Conservation (phyloP, 352 stramenopile genomes). For the Globisporangium polare region DNA sequence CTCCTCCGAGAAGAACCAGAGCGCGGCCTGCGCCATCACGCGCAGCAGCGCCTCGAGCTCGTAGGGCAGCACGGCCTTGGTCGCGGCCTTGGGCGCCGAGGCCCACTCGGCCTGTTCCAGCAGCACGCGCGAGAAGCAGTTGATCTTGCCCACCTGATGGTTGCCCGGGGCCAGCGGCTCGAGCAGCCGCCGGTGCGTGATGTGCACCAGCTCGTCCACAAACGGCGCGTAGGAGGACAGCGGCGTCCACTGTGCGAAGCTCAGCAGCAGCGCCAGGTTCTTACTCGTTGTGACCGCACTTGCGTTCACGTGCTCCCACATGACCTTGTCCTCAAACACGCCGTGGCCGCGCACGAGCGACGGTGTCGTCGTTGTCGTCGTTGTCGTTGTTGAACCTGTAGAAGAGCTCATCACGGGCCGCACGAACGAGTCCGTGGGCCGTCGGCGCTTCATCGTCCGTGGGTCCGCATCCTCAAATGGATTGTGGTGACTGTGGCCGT, state of each 20-base stretch:
- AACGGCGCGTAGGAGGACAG: slow-evolving; percentile 38
- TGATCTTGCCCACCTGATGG: slow-evolving; percentile 24
- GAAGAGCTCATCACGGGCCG: slow-evolving; percentile 1
- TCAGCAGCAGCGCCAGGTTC: slow-evolving; percentile 53
- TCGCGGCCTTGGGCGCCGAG: neutral
- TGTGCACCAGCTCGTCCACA: slow-evolving; percentile 43
- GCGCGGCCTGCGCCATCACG: slow-evolving; percentile 27
- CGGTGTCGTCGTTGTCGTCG: neutral
- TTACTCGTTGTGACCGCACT: slow-evolving; percentile 40
- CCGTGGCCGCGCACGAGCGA: neutral
- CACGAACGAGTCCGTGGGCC: slow-evolving; percentile 15
- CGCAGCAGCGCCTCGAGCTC: slow-evolving; percentile 41
- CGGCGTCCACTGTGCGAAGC: slow-evolving; percentile 47
- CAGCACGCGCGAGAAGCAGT: slow-evolving; percentile 46
- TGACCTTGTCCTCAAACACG: slow-evolving; percentile 42
- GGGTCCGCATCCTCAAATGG: neutral
- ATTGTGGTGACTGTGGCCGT: neutral
- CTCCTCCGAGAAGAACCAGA: slow-evolving; percentile 53
- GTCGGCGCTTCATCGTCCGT: slow-evolving; percentile 10
- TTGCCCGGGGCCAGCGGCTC: slow-evolving; percentile 17
- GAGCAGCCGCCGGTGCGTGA: slow-evolving; percentile 35
- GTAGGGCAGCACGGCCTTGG: slow-evolving; percentile 12
- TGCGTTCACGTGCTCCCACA: slow-evolving; percentile 47
- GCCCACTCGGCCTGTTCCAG: slow-evolving; percentile 29
- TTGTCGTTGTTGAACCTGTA: neutral